Evolutionary conservation across 257 asterid genomes (phyloP).

Genomic region (Solanum appendiculatum): DNA sequence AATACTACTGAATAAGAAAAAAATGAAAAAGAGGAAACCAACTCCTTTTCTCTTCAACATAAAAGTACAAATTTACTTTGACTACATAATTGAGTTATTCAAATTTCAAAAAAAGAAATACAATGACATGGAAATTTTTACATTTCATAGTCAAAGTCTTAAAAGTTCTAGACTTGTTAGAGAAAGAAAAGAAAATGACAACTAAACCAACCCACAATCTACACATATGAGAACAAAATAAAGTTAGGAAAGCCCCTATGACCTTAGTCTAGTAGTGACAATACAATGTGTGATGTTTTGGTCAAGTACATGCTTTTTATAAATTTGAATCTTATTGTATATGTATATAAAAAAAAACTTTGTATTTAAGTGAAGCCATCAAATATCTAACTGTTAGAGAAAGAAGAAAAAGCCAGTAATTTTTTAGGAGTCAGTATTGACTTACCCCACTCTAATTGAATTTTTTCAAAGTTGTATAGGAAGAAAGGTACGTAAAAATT

Average conservation of each 20-base stretch:
- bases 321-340: background rate
- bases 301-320: background rate
- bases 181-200: background rate
- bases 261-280: background rate
- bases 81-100: background rate
- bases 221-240: background rate
- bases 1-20: background rate
- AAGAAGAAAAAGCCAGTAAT: background rate
- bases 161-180: background rate
- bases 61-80: background rate
- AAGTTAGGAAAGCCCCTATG: background rate
- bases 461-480: background rate
- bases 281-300: background rate
- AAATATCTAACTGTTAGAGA: background rate
- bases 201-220: background rate
- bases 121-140: background rate
- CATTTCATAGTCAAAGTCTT: background rate
- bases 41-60: background rate
- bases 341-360: background rate
- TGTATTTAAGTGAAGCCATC: background rate
- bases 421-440: background rate
- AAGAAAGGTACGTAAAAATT: background rate
- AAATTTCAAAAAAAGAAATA: background rate
- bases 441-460: background rate
- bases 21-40: background rate